A percentile compares a stretch with the other conserved stretches of the same genome.
Conservation (phyloP, 805 yeast species). For the Pichia occidentalis region DNA sequence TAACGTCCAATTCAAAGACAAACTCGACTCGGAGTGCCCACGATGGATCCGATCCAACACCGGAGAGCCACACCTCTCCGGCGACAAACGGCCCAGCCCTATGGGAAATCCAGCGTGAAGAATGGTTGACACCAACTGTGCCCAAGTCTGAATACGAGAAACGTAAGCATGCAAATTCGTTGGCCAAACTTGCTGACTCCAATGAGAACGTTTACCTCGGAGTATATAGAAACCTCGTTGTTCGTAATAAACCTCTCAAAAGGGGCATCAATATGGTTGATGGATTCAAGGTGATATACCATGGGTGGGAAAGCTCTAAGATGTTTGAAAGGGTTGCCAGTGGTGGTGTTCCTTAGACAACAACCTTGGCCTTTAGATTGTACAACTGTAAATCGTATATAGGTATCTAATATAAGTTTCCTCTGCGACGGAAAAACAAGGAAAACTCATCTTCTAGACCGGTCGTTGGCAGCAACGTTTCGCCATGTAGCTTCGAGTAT, state of each 20-base stretch:
- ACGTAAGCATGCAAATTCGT: conserved; percentile 16
- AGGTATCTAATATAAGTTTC: too few species aligned
- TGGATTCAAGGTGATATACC: conserved; percentile 61
- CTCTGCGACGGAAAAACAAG: too few species aligned
- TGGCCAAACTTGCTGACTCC: conserved; percentile 29
- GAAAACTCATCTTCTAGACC: too few species aligned
- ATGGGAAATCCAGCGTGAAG: conserved; percentile 63
- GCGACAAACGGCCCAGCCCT: conserved; percentile 33
- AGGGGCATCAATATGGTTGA: conserved; percentile 70
- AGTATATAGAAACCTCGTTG: conserved; percentile 64
- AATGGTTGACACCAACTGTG: conserved; percentile 51
- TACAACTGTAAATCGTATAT: too few species aligned
- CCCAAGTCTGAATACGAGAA: background rate
- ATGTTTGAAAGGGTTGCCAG: conserved; percentile 40
- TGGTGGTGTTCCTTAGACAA: conserved; percentile 13
- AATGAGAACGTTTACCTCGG: conserved; percentile 39
- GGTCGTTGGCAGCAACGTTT: too few species aligned
- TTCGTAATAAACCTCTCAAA: conserved; percentile 60
- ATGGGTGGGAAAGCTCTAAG: conserved; percentile 80
- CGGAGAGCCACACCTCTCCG: too few species aligned
- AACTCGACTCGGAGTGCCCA: too few species aligned
- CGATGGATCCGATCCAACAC: background rate
- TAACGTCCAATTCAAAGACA: background rate
- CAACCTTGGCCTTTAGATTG: too few species aligned
- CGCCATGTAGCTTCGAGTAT: conserved; percentile 55